Conservation (phyloP, 345 rosid genomes). For the Linum usitatissimum region DNA sequence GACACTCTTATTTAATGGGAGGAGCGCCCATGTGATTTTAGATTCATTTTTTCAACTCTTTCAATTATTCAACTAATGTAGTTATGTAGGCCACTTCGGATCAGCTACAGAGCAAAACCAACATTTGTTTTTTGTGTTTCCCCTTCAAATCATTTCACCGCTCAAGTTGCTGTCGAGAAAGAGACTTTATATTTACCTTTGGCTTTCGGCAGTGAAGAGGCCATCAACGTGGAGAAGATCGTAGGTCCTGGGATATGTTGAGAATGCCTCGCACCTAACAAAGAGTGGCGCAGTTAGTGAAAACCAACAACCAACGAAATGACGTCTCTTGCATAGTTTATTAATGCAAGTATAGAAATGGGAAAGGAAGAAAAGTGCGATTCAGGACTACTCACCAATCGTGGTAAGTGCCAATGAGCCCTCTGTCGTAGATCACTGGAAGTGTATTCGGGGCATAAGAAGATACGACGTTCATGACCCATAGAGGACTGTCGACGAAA, state of each 20-base stretch:
- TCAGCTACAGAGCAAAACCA: too few species aligned
- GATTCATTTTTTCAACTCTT: background rate
- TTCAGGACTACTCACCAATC: slow-evolving; percentile 46
- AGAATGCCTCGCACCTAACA: slow-evolving; percentile 94
- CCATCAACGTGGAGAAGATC: slow-evolving; percentile 94
- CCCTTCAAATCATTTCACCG: background rate
- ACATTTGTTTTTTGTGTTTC: background rate
- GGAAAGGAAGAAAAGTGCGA: background rate
- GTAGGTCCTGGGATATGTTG: slow-evolving; percentile 91
- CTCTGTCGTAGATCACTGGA: slow-evolving; percentile 79
- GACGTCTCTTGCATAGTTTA: background rate
- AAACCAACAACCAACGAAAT: slow-evolving; percentile 3
- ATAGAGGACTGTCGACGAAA: slow-evolving; percentile 57
- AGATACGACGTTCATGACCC: slow-evolving; percentile 96
- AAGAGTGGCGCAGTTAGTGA: slow-evolving; percentile 1
- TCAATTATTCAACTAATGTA: background rate
- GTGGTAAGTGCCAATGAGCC: slow-evolving; percentile 87
- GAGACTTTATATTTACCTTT: slow-evolving; percentile 39
- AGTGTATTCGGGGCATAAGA: slow-evolving; percentile 75
- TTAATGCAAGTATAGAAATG: too few species aligned
- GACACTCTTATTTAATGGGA: background rate
- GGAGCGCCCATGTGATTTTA: background rate
- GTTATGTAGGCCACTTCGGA: background rate
- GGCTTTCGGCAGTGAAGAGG: slow-evolving; percentile 77
- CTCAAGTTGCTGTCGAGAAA: background rate